Conservation (phyloP, 2,329 filamentous ascomycete species). For the Cordyceps tenuipes region DNA sequence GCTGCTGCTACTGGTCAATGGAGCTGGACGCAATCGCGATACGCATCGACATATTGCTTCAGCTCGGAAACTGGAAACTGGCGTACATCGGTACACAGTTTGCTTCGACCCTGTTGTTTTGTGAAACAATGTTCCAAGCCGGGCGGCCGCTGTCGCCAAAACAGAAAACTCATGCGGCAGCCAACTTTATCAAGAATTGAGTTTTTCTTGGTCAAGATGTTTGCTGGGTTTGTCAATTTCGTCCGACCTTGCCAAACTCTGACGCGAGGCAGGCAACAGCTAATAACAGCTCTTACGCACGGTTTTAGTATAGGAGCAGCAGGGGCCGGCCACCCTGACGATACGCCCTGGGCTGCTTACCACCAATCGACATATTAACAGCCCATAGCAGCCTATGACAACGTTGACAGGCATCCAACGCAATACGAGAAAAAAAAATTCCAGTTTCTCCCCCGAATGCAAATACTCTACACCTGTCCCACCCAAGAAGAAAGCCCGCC, state of each 20-base stretch:
- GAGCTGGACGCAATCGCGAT: not conserved
- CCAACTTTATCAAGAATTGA: not conserved
- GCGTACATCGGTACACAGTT: not conserved
- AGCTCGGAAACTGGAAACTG: not conserved
- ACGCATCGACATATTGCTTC: not conserved
- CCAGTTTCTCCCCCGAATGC: not conserved
- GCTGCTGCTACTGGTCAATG: not conserved
- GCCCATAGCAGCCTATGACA: not conserved
- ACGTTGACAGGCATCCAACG: not conserved
- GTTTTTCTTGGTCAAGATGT: not conserved
- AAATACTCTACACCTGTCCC: not conserved
- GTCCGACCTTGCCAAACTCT: not conserved
- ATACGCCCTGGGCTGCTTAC: not conserved
- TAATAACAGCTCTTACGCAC: not conserved
- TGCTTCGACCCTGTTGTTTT: not conserved
- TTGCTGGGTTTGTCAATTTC: not conserved
- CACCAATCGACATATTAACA: not conserved
- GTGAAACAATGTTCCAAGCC: constrained; percentile 1
- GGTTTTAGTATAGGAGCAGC: no score
- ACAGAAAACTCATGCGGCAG: not conserved
- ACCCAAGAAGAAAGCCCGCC: not conserved
- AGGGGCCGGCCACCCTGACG: not conserved
- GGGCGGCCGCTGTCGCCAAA: not conserved
- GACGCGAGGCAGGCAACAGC: not conserved
- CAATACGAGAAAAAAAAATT: not conserved